Evolutionary conservation across 1,139 yeast genomes (phyloP), one percentile per base, ranked within the genome.

Genomic region (Debaryomyces psychrophilus): DNA sequence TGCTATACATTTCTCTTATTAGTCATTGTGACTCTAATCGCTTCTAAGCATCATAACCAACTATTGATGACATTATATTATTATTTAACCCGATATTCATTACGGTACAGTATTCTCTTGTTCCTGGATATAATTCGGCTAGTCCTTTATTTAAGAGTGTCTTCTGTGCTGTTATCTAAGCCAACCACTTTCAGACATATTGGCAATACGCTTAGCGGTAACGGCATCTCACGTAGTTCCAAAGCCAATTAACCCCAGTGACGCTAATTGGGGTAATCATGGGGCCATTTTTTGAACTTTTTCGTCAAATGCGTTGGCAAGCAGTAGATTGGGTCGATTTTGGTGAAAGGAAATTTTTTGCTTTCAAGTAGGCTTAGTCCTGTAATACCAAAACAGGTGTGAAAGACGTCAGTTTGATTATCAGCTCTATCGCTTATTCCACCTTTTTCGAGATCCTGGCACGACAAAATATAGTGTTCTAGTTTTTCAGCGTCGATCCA

Each of bases 371-470:
- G 62, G 57, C 95, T 85, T 45, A 95, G 72, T 0, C 97, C 99
- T 0, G 96, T 84, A 25, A 93, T 71, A 0, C 97, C 97, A 68
- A 93, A 93, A 35, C 87, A 76, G 0, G 99, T 93, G 61, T 93
- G 99, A 61, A 82, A 93, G 0, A 95, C 93, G 61, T 93, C 99
- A 1, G 87, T 90, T 65, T 87, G 90, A 61, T 93, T 92, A 37
- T 86, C 97, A 8, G 89, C 88, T 31, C 99, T 72, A 65, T 93
- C 99, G 50, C 96, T 85, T 40, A 93, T 84, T 0, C 99, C 99
- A 14, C 99, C 99, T 8, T 71, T 72, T 8, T 77, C 81, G 1
- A 67, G 67, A 62, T 93, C 98, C 62, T 93, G 99, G 42, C 96
- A 85, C 1, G 67, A 63, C 27, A 92, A 65, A 12, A 95, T 90